Base-by-base conservation (phyloP, 192 early-diverging fungal genomes). In the Gamsiella multidivaricata region DNA sequence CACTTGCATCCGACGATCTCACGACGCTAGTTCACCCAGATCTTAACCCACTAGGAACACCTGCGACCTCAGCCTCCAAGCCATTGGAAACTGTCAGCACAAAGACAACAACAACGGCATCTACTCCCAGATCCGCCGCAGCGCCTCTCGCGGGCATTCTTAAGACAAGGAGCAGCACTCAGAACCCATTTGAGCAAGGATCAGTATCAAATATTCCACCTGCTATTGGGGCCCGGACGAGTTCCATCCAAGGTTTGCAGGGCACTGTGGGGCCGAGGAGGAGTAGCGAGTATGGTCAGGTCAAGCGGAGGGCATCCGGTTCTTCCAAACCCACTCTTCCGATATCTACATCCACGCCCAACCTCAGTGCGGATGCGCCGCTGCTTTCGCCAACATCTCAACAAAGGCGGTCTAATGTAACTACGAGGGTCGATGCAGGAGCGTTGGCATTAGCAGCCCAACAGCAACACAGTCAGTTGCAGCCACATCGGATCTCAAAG, bases 321-420 rank as follows among this genome's bases (percentile, higher is more conserved):
- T 31, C 46, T 1, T 10, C 54, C 4, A 53, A 47, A 31, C 52
- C 52, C 22, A 39, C 20, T 23, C 11, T 59, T 18, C 3, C 18
- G 1, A 7, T 33, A 0, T 23, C 72, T 2, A 31, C 57, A 20
- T 42, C 64, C 0, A 28, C 65, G 0, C 46, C 65, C 0, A 49
- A 54, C 15, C 20, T 29, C 17, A n/a, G 7, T 0, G 33, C 54
- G 1, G 53, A 69, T 0, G 15, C 49, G 10, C 41, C 64, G 17
- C 36, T 61, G 1, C 61, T 49, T 4, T 73, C 65, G 1, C 61
- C 73, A 2, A 42, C 74, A 8, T 61, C 60, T 2, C 65, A 56
- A 14, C 74, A 78, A 53, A 51, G 74, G 20, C 47, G 74, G 17
- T 78, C 74, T 14, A 78, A 78, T 47, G 74, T 78, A 1, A 78